Evolutionary conservation across 768 basidiomycete species (phyloP), one percentile per base, ranked within the genome.

Genomic region (Termitomyces sp.): DNA sequence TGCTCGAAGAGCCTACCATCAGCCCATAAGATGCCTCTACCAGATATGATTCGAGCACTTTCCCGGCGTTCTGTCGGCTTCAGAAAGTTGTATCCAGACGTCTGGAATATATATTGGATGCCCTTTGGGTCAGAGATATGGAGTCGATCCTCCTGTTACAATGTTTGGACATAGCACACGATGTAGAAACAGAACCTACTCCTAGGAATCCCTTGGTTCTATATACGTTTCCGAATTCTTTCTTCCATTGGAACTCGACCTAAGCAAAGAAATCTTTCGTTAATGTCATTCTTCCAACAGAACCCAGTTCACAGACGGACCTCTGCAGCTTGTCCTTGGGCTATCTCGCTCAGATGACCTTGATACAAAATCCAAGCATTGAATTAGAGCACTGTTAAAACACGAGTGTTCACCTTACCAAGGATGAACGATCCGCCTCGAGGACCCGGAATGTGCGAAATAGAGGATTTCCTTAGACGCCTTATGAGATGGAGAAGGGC

Each of bases 41-140:
- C 79, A 40, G 71, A 65, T 13, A 76, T 48, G 18, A 77, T 42
- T 24, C 75, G 70, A 28, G 75, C 74, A 18, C 76, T 42, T 55
- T 76, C 75, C 15, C 72, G 67, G n/a, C 75, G 72, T 53, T 75
- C 76, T 11, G 70, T 59, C 53, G 73, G 76, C 57, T 81, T 84
- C 24, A 67, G 68, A 61, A 78, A 84, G 32, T 71, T 71, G 59
- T 83, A 80, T 1, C 73, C 77, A 7, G 78, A 72, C 2, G 78
- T 78, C 39, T 76, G 75, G 62, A 78, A 76, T 35, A 84, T 76
- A 59, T 78, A 75, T 55, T 78, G 77, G 24, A 79, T 68, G 2
- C 80, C 81, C 62, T 84, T 83, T 7, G 81, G 78, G 67, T 84
- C 82, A 5, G 79, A 69, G 7, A 84, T 63, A 40, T 80, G 64